Conservation (phyloP, 768 basidiomycete genomes). For the Dioszegia aurantiaca region DNA sequence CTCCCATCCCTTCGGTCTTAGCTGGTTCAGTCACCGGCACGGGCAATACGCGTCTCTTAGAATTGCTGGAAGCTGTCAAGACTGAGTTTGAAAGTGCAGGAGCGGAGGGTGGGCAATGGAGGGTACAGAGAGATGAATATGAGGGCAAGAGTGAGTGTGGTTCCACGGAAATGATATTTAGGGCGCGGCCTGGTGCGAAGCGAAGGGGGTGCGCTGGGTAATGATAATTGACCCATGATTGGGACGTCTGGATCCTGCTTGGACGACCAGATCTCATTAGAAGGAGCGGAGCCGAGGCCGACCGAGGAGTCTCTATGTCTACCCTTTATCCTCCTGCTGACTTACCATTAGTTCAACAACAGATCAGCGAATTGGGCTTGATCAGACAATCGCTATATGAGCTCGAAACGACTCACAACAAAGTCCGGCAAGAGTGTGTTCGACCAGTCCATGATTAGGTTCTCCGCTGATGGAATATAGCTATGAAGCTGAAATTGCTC, state of each 20-base stretch:
- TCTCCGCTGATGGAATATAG: constrained; percentile 30
- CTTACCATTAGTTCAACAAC: constrained; percentile 54
- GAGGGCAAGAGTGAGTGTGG: constrained; percentile 72
- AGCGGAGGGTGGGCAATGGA: constrained; percentile 64
- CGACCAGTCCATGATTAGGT: background rate
- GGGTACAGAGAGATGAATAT: constrained; percentile 81
- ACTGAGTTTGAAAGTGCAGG: constrained; percentile 78
- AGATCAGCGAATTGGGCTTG: constrained; percentile 84
- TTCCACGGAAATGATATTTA: background rate
- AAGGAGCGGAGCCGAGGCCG: no score
- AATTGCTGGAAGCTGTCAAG: constrained; percentile 75
- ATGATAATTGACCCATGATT: no score
- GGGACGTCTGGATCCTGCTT: no score
- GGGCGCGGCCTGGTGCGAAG: background rate
- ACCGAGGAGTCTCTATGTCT: no score
- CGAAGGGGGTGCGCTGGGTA: no score
- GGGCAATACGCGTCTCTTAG: constrained; percentile 59
- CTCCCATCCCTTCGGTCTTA: constrained; percentile 17
- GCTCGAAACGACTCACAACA: constrained; percentile 80
- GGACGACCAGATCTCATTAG: no score
- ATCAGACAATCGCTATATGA: constrained; percentile 89
- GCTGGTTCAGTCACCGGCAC: constrained; percentile 3
- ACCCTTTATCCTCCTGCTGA: background rate
- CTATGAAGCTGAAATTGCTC: constrained; percentile 78
- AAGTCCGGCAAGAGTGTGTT: constrained; percentile 67